Percentiles rank a stretch among this genome's conserved stretches.
These are phyloP conservation scores for Solanum piurae DNA, from an alignment of 257 asterid species.

Conservation along the genomic window DNA sequence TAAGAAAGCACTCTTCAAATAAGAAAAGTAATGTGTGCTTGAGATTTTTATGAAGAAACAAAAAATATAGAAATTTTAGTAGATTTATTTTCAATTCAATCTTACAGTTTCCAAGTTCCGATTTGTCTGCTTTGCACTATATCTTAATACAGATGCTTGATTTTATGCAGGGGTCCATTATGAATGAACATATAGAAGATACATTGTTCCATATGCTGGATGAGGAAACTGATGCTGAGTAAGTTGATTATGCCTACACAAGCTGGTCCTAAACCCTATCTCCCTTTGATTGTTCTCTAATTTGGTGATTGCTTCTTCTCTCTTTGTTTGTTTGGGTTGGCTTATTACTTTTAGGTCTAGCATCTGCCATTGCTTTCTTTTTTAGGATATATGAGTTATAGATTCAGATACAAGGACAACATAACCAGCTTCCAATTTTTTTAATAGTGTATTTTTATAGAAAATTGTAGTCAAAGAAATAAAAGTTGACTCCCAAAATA, in stretches of 20 bases:
- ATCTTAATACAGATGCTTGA: neutral
- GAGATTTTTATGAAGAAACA: neutral
- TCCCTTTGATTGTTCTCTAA: neutral
- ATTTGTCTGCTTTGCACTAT: neutral
- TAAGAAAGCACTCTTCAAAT: neutral
- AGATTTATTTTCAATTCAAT: neutral
- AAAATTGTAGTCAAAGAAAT: neutral
- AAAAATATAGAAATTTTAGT: neutral
- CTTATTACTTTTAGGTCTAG: neutral
- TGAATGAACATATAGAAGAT: constrained; percentile 81
- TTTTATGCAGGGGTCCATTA: constrained; percentile 55
- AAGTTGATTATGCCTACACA: constrained; percentile 25
- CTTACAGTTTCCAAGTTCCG: neutral
- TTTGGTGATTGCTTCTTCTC: neutral
- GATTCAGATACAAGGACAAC: neutral
- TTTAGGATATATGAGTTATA: neutral
- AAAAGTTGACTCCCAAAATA: neutral
- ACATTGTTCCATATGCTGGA: constrained; percentile 94
- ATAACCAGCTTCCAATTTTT: neutral
- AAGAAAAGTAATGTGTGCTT: neutral
- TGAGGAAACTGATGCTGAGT: constrained; percentile 96
- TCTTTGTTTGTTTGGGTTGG: neutral
- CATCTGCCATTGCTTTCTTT: neutral
- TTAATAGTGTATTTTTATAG: neutral
- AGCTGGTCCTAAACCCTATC: neutral